These are phyloP conservation scores for Rhynchosporium secalis DNA, from an alignment of 2,329 filamentous ascomycete genomes.

Conservation along the genomic window DNA sequence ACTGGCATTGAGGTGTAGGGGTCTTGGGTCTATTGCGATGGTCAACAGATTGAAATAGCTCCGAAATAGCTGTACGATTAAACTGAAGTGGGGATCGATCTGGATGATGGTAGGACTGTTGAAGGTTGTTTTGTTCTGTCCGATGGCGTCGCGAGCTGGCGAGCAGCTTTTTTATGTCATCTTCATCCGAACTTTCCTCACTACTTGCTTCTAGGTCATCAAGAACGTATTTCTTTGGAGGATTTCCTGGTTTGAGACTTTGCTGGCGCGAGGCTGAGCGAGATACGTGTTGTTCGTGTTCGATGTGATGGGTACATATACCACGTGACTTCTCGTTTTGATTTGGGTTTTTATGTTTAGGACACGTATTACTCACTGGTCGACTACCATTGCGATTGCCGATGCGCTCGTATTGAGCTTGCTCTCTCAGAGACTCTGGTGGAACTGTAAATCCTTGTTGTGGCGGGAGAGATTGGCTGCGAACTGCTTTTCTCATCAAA, in stretches of 20 bases:
- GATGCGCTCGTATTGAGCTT: neutral
- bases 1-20: neutral
- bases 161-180: neutral
- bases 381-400: neutral
- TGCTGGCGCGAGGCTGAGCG: neutral
- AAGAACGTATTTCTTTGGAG: neutral
- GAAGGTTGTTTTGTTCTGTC: neutral
- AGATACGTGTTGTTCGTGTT: neutral
- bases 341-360: neutral
- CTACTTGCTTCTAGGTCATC: neutral
- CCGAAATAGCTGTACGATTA: neutral
- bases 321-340: neutral
- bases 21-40: neutral
- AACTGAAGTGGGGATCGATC: neutral
- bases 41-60: neutral
- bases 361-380: neutral
- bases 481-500: slow-evolving; percentile 5
- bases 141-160: neutral
- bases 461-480: neutral
- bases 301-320: neutral
- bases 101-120: neutral
- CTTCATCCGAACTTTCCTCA: neutral
- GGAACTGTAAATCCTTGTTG: neutral
- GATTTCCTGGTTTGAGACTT: neutral
- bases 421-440: neutral